Evolutionary conservation across 768 basidiomycete species (phyloP).

Genomic region (Coprinellus aureogranulatus): DNA sequence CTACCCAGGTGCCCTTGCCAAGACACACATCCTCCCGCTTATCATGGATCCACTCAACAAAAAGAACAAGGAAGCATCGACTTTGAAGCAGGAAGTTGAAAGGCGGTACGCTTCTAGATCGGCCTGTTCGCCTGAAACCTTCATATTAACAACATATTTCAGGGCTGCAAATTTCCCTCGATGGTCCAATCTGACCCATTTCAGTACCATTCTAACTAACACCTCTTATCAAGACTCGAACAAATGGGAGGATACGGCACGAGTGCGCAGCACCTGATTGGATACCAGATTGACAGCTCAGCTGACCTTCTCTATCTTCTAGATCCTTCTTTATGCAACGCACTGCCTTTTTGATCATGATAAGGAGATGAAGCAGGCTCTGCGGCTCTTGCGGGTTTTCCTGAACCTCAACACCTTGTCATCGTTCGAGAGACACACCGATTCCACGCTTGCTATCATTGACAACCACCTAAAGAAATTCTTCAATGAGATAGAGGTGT

Average conservation of each 20-base stretch:
- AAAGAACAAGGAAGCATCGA: background rate
- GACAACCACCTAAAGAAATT: slow-evolving; percentile 17
- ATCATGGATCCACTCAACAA: slow-evolving; percentile 6
- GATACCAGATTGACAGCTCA: background rate
- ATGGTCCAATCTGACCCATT: slow-evolving; percentile 32
- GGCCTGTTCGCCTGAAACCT: background rate
- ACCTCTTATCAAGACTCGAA: slow-evolving; percentile 32
- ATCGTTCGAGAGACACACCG: slow-evolving; percentile 29
- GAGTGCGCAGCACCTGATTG: slow-evolving; percentile 18
- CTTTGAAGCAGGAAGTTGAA: background rate
- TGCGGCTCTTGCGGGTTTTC: slow-evolving; percentile 25
- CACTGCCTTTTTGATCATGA: background rate
- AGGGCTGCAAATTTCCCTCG: slow-evolving; percentile 20
- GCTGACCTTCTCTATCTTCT: background rate
- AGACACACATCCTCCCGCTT: slow-evolving; percentile 30
- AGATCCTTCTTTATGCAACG: background rate
- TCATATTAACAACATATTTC: background rate
- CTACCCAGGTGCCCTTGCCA: slow-evolving; percentile 30
- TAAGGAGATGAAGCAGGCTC: slow-evolving; percentile 18
- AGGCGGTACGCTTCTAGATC: background rate
- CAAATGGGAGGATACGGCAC: slow-evolving; percentile 27
- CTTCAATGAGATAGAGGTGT: slow-evolving; percentile 20
- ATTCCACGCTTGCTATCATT: slow-evolving; percentile 26
- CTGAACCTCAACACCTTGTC: slow-evolving; percentile 26
- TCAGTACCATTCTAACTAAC: slow-evolving; percentile 19